Evolutionary conservation across 2,329 filamentous ascomycete species (phyloP).

Genomic region (Phaeosphaeria sp.): DNA sequence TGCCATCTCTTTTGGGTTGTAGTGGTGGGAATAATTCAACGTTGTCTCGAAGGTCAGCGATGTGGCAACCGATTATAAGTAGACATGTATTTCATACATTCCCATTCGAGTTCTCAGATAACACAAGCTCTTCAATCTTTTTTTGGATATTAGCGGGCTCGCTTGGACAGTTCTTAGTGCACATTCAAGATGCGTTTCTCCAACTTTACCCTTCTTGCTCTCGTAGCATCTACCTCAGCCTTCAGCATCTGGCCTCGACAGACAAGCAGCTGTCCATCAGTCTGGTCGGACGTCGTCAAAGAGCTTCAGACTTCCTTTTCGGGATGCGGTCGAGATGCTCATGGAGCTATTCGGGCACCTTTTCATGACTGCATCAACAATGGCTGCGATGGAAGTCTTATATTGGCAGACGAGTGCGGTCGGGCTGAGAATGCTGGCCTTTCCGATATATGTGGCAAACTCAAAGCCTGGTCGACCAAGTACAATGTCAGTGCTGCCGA

Average conservation of each 20-base stretch:
- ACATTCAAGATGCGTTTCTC: slow-evolving; percentile 11
- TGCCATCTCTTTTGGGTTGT: background rate
- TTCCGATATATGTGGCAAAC: slow-evolving; percentile 47
- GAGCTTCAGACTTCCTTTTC: slow-evolving; percentile 23
- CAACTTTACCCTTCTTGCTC: slow-evolving; percentile 5
- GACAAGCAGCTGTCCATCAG: slow-evolving; percentile 18
- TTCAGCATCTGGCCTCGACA: slow-evolving; percentile 16
- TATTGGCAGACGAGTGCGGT: slow-evolving; percentile 33
- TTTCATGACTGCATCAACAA: slow-evolving; percentile 41
- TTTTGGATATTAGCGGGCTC: background rate
- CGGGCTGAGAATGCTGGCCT: slow-evolving; percentile 54
- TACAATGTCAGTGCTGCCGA: slow-evolving; percentile 43
- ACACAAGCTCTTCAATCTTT: background rate
- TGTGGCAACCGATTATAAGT: background rate
- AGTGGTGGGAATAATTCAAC: background rate
- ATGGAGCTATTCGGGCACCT: slow-evolving; percentile 27
- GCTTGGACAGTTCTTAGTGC: too few relatives aligned
- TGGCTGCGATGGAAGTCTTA: slow-evolving; percentile 35
- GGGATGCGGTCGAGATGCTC: slow-evolving; percentile 29
- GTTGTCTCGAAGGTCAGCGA: background rate
- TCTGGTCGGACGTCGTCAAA: slow-evolving; percentile 25
- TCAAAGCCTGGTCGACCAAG: slow-evolving; percentile 47
- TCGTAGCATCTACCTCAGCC: slow-evolving; percentile 13
- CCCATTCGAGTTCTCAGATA: background rate
- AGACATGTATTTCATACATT: background rate